A percentile compares a stretch with the other conserved stretches of the same genome.
phyloP scores from a whole-genome alignment of 345 rosid species.

The Aethionema arabicum region DNA sequence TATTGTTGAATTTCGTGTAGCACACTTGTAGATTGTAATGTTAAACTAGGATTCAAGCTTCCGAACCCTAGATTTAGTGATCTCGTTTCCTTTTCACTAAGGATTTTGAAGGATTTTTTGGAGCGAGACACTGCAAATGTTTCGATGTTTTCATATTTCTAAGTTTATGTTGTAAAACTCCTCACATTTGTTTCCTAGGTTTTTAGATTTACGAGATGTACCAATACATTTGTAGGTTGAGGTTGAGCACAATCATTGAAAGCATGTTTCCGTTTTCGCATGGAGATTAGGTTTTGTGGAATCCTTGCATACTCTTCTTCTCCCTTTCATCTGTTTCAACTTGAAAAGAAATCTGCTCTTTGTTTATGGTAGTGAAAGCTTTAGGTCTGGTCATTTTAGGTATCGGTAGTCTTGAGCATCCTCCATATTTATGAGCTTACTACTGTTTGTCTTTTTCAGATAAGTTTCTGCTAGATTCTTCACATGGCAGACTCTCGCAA shows the following conservation, averaged over 20 bases:
- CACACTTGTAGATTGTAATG: background rate
- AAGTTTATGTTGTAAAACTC: background rate
- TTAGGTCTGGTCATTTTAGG: background rate
- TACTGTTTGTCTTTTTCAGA: background rate
- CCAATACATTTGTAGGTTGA: background rate
- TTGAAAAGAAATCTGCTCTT: background rate
- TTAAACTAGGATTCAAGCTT: constrained; percentile 12
- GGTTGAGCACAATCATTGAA: background rate
- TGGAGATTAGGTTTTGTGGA: constrained; percentile 1
- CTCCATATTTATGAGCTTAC: constrained; percentile 12
- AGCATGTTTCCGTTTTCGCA: background rate
- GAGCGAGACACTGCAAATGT: background rate
- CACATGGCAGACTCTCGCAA: constrained; percentile 66
- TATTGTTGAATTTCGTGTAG: constrained; percentile 17
- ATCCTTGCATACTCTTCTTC: background rate
- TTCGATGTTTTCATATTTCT: background rate
- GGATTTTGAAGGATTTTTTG: background rate
- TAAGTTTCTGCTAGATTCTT: constrained; percentile 22
- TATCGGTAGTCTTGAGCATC: background rate
- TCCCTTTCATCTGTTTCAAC: background rate
- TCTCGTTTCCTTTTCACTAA: background rate
- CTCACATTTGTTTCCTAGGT: background rate
- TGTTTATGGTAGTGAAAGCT: constrained; percentile 14
- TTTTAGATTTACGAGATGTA: background rate
- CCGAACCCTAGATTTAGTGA: constrained; percentile 25